A percentile compares a stretch with the other conserved stretches of the same genome.
Conservation (phyloP, 257 asterid genomes). For the Agastache rugosa region DNA sequence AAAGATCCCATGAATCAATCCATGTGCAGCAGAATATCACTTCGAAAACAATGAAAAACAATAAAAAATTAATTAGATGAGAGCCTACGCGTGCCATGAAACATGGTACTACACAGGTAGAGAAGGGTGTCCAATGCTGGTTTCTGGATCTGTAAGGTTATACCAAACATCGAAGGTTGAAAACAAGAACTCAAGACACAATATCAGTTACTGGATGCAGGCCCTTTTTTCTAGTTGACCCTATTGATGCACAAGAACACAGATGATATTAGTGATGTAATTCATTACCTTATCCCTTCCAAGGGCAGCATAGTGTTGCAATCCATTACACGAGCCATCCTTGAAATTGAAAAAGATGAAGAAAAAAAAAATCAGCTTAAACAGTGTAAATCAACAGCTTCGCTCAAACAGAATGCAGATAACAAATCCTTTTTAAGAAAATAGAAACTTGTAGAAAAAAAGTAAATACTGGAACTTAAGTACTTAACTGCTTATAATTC, state of each 20-base stretch:
- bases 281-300: slow-evolving; percentile 93
- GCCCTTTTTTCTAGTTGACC: slow-evolving; percentile 4
- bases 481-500: slow-evolving; percentile 1
- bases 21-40: neutral
- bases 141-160: neutral
- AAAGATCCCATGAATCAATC: slow-evolving; percentile 23
- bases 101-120: neutral
- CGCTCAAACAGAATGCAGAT: slow-evolving; percentile 2
- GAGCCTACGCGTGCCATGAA: neutral
- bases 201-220: neutral
- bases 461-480: neutral
- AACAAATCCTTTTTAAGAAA: neutral
- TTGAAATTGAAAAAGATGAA: slow-evolving; percentile 39
- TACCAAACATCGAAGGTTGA: neutral
- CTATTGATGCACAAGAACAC: slow-evolving; percentile 25
- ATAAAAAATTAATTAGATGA: neutral
- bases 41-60: neutral
- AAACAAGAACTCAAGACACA: neutral
- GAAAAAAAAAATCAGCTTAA: slow-evolving; percentile 33
- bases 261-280: slow-evolving; percentile 21
- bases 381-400: slow-evolving; percentile 31
- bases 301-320: slow-evolving; percentile 99
- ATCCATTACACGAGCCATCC: slow-evolving; percentile 99
- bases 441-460: neutral
- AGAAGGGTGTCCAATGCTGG: neutral